Percentiles rank a stretch among this genome's conserved stretches.
phyloP scores from a whole-genome alignment of 768 basidiomycete genomes.

The Boletus coccyginus region DNA sequence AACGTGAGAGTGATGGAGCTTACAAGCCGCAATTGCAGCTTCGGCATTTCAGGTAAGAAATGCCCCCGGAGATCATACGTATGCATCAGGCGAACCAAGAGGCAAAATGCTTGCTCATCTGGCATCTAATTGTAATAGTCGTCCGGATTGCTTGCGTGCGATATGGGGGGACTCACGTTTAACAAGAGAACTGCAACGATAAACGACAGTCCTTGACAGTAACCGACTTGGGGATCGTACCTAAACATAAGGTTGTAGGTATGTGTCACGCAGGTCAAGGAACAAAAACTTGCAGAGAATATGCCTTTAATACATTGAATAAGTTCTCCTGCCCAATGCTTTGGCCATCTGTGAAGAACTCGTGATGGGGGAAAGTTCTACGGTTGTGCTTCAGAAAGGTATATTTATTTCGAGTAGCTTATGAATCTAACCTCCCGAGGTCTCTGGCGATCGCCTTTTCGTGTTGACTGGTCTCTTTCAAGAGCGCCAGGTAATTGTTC shows the following conservation, averaged over 20 bases:
- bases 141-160: not conserved
- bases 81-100: constrained; percentile 92
- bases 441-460: constrained; percentile 95
- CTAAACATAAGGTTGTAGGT: constrained; percentile 35
- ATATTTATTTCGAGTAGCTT: not conserved
- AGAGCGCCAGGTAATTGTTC: constrained; percentile 69
- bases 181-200: constrained; percentile 91
- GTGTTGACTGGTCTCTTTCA: constrained; percentile 83
- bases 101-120: constrained; percentile 97
- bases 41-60: constrained; percentile 99
- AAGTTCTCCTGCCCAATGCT: constrained; percentile 97
- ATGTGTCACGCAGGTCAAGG: not conserved
- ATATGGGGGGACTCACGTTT: constrained; percentile 55
- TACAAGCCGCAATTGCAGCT: constrained; percentile 87
- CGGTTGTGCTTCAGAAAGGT: constrained; percentile 9
- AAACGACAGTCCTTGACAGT: constrained; percentile 96
- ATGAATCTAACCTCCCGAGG: constrained; percentile 63
- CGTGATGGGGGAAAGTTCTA: constrained; percentile 95
- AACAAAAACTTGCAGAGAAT: constrained; percentile 67
- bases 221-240: constrained; percentile 92
- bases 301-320: constrained; percentile 97
- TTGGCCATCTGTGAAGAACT: constrained; percentile 91
- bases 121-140: constrained; percentile 74
- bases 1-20: constrained; percentile 23
- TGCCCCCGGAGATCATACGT: constrained; percentile 95